Evolutionary conservation across 192 early-diverging fungal species (phyloP), one percentile per base, ranked within the genome.

Genomic region (Bifiguratus adelaidae): DNA sequence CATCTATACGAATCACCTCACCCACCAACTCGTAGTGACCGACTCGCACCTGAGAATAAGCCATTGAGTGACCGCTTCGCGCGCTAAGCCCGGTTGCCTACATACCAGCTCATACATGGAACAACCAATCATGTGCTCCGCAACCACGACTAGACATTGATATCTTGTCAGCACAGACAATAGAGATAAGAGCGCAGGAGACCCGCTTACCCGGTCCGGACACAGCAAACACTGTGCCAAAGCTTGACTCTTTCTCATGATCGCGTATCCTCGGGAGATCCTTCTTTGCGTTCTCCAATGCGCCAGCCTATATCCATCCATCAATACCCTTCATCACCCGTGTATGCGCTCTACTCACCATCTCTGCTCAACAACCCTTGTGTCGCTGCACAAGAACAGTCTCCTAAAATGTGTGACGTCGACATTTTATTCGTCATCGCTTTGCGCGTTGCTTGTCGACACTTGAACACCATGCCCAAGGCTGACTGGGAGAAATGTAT

Each of bases 1-100:
- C 83, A 32, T 99, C 97, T 55, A 99, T 89, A 72, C 95, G 89
- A 71, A 99, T 99, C 56, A 99, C 97, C 71, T 99, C 97, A 55
- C 97, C 97, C 30, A 99, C 91, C 42, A 99, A 74, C 45, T 95
- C 95, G 43, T 84, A 76, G 70, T 99, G 90, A 41, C 97, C 97
- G 20, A 99, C 97, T 55, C 95, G 89, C 26, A 92, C 87, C 88
- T 91, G 47, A 30, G 23, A 16, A 6, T 7, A 27, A 25, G 35
- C 16, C 2, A 37, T 22, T 13, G 36, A 37, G 21, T 50, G 37
- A 41, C 19, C 9, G 21, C 18, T 40, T 15, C 11, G 48, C 37
- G 25, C 22, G 19, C 16, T 46, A 32, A 21, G 48, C 22, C 29
- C 35, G 12, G 32, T 19, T 18, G 7, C 34, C 38, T 30, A 48